Conservation (phyloP, 2,329 filamentous ascomycete species). For the Ramularia collo-cygni region DNA sequence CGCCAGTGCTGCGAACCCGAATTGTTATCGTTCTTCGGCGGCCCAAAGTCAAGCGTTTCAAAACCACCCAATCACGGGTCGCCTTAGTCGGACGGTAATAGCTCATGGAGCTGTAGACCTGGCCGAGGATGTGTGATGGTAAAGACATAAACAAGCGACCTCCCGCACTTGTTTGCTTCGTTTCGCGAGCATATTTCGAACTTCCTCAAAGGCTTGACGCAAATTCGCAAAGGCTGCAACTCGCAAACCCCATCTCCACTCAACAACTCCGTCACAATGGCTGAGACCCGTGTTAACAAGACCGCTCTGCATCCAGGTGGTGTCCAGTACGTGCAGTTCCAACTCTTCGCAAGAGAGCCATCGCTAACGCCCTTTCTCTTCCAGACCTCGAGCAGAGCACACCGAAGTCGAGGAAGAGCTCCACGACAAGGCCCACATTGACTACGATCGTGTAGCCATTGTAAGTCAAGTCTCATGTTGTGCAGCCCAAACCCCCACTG, state of each 20-base stretch:
- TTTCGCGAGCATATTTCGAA: no score
- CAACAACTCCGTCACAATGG: conserved; percentile 37
- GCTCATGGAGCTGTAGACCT: no score
- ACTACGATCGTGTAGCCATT: conserved; percentile 97
- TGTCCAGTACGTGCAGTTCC: conserved; percentile 63
- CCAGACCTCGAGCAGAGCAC: conserved; percentile 75
- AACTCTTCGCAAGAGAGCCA: background rate
- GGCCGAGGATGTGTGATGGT: no score
- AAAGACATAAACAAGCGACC: no score
- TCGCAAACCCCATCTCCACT: conserved; percentile 53
- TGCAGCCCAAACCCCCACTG: background rate
- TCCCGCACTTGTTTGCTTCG: no score
- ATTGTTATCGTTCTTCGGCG: no score
- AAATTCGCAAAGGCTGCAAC: conserved; percentile 51
- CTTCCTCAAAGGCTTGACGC: conserved; percentile 33
- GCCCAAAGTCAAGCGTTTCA: no score
- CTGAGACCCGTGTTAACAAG: conserved; percentile 65
- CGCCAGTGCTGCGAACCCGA: no score
- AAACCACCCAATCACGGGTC: no score
- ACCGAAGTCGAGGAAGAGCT: conserved; percentile 97
- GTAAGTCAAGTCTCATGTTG: conserved; percentile 61
- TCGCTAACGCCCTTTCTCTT: conserved; percentile 13
- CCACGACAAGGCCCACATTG: conserved; percentile 95
- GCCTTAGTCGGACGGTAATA: no score
- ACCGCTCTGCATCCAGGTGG: conserved; percentile 84